Conservation (phyloP, 805 yeast genomes). For the Starmera caribaea region DNA sequence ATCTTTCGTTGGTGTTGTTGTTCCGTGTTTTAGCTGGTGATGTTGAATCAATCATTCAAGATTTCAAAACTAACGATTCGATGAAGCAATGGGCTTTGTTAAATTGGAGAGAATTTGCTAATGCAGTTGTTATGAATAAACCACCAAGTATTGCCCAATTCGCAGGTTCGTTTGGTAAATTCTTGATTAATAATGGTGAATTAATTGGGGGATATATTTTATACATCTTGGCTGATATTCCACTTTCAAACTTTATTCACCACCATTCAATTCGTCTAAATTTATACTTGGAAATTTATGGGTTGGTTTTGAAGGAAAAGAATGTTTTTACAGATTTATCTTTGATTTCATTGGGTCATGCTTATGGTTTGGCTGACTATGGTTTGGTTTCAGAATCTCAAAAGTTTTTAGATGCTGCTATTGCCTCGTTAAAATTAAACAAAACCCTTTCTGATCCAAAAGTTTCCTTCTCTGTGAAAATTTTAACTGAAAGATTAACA, state of each 20-base stretch:
- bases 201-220: constrained; percentile 33
- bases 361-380: constrained; percentile 57
- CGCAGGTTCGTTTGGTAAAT: constrained; percentile 40
- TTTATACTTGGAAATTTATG: constrained; percentile 21
- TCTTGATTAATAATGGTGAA: constrained; percentile 26
- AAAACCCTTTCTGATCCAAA: constrained; percentile 27
- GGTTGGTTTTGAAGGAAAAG: constrained; percentile 10
- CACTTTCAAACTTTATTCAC: constrained; percentile 23
- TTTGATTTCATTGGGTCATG: constrained; percentile 56
- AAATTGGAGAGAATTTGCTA: constrained; percentile 42
- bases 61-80: constrained; percentile 27
- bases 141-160: constrained; percentile 28
- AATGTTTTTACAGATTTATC: constrained; percentile 35
- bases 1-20: constrained; percentile 39
- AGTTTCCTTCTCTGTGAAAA: constrained; percentile 23
- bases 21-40: constrained; percentile 61
- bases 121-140: constrained; percentile 28
- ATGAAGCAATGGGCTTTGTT: constrained; percentile 39
- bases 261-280: constrained; percentile 16
- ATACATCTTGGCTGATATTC: constrained; percentile 36
- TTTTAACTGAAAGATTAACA: constrained; percentile 36
- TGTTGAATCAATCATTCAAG: constrained; percentile 40
- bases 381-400: constrained; percentile 53
- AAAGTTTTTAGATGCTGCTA: constrained; percentile 47
- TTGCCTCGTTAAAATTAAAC: constrained; percentile 27